These are phyloP conservation scores for Lentinus brumalis DNA, from an alignment of 768 basidiomycete species.

Conservation along the genomic window DNA sequence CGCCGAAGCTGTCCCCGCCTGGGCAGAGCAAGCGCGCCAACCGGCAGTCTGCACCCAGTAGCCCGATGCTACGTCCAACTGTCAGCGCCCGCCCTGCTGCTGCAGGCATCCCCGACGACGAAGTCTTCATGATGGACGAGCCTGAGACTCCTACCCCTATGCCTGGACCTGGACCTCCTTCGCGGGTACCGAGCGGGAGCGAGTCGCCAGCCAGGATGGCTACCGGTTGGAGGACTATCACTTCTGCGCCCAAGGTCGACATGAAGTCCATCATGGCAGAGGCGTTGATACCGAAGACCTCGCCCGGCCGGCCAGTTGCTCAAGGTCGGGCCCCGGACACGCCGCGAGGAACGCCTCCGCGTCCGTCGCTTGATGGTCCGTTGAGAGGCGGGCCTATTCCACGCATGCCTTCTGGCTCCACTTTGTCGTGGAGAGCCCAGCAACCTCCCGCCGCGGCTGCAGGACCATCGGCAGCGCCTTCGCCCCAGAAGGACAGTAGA, in stretches of 20 bases:
- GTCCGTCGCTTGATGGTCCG: neutral
- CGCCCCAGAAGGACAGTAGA: neutral
- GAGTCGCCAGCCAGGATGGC: constrained; percentile 15
- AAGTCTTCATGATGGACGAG: constrained; percentile 87
- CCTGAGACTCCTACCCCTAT: constrained; percentile 43
- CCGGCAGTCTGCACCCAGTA: constrained; percentile 26
- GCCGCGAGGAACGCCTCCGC: constrained; percentile 7
- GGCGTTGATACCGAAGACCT: constrained; percentile 42
- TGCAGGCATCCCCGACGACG: constrained; percentile 45
- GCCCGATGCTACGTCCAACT: constrained; percentile 30
- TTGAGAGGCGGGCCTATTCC: neutral
- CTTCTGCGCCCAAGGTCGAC: constrained; percentile 66
- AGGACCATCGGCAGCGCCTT: neutral
- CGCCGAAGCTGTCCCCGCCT: constrained; percentile 36
- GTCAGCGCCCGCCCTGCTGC: constrained; percentile 20
- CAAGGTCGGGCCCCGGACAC: neutral
- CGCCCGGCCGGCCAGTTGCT: neutral
- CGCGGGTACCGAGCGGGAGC: constrained; percentile 8
- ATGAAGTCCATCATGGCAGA: constrained; percentile 89
- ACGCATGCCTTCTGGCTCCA: neutral
- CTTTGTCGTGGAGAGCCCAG: constrained; percentile 16
- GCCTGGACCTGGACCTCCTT: constrained; percentile 3
- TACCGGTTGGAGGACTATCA: constrained; percentile 35
- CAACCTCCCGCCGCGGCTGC: constrained; percentile 2
- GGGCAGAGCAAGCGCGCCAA: constrained; percentile 20